Percentiles rank a stretch among this genome's conserved stretches.
These are phyloP conservation scores for Yamadazyma endophytica DNA, from an alignment of 805 yeast genomes.

Conservation along the genomic window DNA sequence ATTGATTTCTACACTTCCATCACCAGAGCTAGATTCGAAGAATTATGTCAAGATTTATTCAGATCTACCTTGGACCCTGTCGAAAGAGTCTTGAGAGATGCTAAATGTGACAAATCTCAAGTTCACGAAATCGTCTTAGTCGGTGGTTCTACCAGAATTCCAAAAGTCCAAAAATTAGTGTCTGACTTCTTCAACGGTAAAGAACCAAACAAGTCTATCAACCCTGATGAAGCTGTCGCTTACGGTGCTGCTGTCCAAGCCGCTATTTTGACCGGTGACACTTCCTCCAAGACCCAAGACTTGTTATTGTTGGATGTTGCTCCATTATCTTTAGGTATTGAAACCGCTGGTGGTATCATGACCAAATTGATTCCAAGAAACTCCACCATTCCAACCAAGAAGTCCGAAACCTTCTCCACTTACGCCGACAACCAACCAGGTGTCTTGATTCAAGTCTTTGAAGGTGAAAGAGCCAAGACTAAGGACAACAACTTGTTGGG, in stretches of 20 bases:
- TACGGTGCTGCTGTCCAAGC: constrained; percentile 99
- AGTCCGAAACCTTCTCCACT: constrained; percentile 94
- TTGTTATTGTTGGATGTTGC: constrained; percentile 93
- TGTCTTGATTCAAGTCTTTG: constrained; percentile 94
- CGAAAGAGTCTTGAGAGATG: constrained; percentile 88
- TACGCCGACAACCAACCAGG: constrained; percentile 98
- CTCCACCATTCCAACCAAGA: constrained; percentile 96
- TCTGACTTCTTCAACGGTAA: constrained; percentile 97
- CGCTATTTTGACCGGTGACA: constrained; percentile 93
- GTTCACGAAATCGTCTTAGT: constrained; percentile 91
- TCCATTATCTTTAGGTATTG: constrained; percentile 95
- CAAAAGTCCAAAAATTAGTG: constrained; percentile 92
- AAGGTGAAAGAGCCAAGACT: constrained; percentile 97
- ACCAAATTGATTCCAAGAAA: constrained; percentile 97
- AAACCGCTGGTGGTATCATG: constrained; percentile 99
- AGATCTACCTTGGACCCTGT: constrained; percentile 93
- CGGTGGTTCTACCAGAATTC: constrained; percentile 98
- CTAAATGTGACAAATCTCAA: constrained; percentile 84
- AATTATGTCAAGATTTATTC: constrained; percentile 89
- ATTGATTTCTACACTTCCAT: constrained; percentile 92
- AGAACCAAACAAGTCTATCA: constrained; percentile 93
- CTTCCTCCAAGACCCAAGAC: constrained; percentile 94
- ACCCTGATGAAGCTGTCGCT: constrained; percentile 99
- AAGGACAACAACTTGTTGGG: constrained; percentile 95
- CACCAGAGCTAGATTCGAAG: constrained; percentile 98